Base-by-base conservation (phyloP, 768 basidiomycete genomes). In the Mycena floridula region DNA sequence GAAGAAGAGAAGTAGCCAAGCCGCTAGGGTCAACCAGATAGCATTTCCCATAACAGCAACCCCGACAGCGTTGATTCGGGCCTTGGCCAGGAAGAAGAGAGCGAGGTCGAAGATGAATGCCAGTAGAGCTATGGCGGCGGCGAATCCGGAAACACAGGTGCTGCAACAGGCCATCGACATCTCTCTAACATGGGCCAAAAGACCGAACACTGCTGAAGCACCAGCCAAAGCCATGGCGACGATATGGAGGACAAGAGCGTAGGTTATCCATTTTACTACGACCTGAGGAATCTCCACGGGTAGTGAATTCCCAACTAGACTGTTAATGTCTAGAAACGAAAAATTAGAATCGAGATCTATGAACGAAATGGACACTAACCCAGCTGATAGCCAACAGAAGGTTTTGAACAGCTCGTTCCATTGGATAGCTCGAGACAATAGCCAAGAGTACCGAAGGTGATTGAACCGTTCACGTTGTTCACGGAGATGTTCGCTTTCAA, bases 51-150 rank as follows among this genome's bases (percentile, higher is more conserved):
- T 85, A 16, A 71, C 65, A 0, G 95, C 93, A 0, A 71, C 72
- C 5, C 89, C 92, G 16, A 91, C 82, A 4, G 70, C 53, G 59
- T 89, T 86, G 61, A 99, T 85, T 43, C 93, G 80, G 36, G 86
- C 68, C 58, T 85, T 92, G 46, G 89, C 89, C 45, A 95, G 65
- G 70, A 89, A 91, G 68, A 97, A 98, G 46, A 96, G 68, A 52
- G 78, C 86, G 46, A 97, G 65, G 62, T 99, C 96, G 63, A 97
- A 93, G 25, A 95, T 79, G 64, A 97, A 94, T 4, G 94, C 93
- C 36, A 89, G 56, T 48, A 98, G 71, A 41, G 90, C 76, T 47
- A 95, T 65, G 1, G 75, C 64, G 0, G 91, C 89, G 11, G 85
- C 90, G 49, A 93, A 79, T 5, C 89, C 82, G 3, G 89, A 85